Percentiles rank a stretch among this genome's conserved stretches.
Conservation (phyloP, 2,329 filamentous ascomycete genomes). For the Penicillium italicum region DNA sequence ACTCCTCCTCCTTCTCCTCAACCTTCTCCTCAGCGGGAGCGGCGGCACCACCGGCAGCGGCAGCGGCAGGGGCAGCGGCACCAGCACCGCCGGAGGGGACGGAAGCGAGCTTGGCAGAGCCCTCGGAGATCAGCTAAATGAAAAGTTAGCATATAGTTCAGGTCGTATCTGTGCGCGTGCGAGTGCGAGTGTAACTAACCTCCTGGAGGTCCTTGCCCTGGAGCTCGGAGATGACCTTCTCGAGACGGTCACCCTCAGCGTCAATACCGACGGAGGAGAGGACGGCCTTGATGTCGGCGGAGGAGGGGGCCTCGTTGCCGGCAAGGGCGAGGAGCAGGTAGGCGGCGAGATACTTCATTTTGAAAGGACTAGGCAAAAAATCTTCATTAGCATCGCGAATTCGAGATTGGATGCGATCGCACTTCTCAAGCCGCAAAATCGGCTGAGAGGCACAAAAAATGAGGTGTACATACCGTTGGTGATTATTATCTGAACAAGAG, state of each 20-base stretch:
- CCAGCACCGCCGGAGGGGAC: constrained; percentile 84
- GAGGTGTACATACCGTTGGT: constrained; percentile 26
- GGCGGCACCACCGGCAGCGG: constrained; percentile 64
- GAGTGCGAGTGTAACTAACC: constrained; percentile 58
- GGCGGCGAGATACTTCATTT: constrained; percentile 99
- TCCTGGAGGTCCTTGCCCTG: constrained; percentile 71
- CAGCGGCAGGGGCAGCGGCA: constrained; percentile 46
- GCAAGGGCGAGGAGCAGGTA: constrained; percentile 95
- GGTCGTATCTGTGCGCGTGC: background rate
- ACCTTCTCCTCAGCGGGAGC: constrained; percentile 66
- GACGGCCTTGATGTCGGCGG: constrained; percentile 79
- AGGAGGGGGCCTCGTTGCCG: constrained; percentile 85
- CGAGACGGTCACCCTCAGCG: constrained; percentile 80
- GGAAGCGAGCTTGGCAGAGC: constrained; percentile 90
- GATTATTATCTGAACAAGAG: constrained; percentile 48
- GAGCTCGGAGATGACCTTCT: constrained; percentile 78
- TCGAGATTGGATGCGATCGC: constrained; percentile 9
- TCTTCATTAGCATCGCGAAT: constrained; percentile 19
- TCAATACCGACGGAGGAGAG: constrained; percentile 94
- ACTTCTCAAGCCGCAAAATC: background rate
- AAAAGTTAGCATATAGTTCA: constrained; percentile 15
- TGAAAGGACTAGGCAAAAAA: constrained; percentile 42
- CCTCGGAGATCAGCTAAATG: constrained; percentile 79
- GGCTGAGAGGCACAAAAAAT: background rate
- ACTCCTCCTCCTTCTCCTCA: constrained; percentile 77